These are phyloP conservation scores for Saturnispora mendoncae DNA, from an alignment of 805 yeast genomes.

Conservation along the genomic window DNA sequence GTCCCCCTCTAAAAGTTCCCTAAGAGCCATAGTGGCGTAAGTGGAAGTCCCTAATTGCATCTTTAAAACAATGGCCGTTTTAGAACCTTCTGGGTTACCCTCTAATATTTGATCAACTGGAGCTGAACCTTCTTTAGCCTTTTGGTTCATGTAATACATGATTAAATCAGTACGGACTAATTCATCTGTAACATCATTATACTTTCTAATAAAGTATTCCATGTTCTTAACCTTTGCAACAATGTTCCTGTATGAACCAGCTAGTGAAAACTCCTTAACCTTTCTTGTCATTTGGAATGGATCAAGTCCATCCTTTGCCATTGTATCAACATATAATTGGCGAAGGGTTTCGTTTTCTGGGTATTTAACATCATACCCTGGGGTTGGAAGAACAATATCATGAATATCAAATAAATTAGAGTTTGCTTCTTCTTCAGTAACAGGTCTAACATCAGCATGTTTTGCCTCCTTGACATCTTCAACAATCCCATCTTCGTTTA, in stretches of 20 bases:
- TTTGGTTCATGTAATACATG: slow-evolving; percentile 30
- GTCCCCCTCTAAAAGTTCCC: slow-evolving; percentile 80
- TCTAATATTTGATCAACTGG: slow-evolving; percentile 23
- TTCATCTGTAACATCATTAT: slow-evolving; percentile 57
- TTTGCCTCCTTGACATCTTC: slow-evolving; percentile 60
- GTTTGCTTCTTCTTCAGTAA: slow-evolving; percentile 66
- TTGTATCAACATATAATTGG: slow-evolving; percentile 56
- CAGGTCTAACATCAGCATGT: slow-evolving; percentile 58
- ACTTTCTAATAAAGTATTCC: slow-evolving; percentile 54
- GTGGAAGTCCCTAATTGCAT: slow-evolving; percentile 78
- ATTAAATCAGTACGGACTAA: slow-evolving; percentile 75
- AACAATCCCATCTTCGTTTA: slow-evolving; percentile 44
- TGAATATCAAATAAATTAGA: slow-evolving; percentile 52
- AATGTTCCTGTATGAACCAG: slow-evolving; percentile 81
- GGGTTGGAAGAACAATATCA: slow-evolving; percentile 91
- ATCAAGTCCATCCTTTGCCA: slow-evolving; percentile 76
- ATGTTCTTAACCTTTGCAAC: slow-evolving; percentile 57
- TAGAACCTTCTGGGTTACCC: slow-evolving; percentile 33
- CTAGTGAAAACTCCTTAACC: slow-evolving; percentile 79
- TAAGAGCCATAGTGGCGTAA: slow-evolving; percentile 95
- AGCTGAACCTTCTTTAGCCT: slow-evolving; percentile 14
- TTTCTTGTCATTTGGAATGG: slow-evolving; percentile 79
- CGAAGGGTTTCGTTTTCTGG: slow-evolving; percentile 59
- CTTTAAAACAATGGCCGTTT: slow-evolving; percentile 63
- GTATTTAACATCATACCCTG: slow-evolving; percentile 87